These are phyloP conservation scores for Oldenlandia corymbosa DNA, from an alignment of 257 asterid genomes.

Conservation along the genomic window DNA sequence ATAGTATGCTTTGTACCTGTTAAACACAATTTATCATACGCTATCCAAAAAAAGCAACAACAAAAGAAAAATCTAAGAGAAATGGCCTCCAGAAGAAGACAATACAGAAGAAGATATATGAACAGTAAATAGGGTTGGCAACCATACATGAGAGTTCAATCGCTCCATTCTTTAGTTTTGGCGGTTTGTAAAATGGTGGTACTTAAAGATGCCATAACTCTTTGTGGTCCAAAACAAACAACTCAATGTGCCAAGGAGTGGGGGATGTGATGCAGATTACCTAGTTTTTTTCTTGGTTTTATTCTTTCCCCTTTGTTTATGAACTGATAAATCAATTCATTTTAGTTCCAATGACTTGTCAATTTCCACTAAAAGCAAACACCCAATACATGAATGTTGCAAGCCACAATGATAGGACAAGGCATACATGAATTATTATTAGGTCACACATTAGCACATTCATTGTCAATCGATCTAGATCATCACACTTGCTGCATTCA, in stretches of 20 bases:
- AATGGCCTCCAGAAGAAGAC: too few species aligned
- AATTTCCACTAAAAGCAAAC: neutral
- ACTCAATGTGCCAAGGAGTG: neutral
- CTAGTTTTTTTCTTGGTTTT: conserved; percentile 7
- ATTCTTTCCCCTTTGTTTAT: neutral
- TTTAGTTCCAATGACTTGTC: conserved; percentile 8
- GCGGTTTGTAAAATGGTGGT: neutral
- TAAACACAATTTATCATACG: too few species aligned
- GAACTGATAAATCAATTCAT: neutral
- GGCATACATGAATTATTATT: neutral
- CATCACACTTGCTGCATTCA: too few species aligned
- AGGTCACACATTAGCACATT: too few species aligned
- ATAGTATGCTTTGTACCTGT: too few species aligned
- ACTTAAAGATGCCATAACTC: conserved; percentile 6
- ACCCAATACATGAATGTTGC: neutral
- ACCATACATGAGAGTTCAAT: neutral
- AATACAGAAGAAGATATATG: neutral
- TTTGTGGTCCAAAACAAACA: conserved; percentile 16
- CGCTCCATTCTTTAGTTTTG: neutral
- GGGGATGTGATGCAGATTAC: conserved; percentile 14
- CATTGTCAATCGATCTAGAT: too few species aligned
- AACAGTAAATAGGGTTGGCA: neutral
- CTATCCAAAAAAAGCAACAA: too few species aligned
- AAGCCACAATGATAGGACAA: neutral
- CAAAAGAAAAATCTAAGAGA: too few species aligned